phyloP scores from a whole-genome alignment of 2,329 filamentous ascomycete species.

The Penicillium digitatum region DNA sequence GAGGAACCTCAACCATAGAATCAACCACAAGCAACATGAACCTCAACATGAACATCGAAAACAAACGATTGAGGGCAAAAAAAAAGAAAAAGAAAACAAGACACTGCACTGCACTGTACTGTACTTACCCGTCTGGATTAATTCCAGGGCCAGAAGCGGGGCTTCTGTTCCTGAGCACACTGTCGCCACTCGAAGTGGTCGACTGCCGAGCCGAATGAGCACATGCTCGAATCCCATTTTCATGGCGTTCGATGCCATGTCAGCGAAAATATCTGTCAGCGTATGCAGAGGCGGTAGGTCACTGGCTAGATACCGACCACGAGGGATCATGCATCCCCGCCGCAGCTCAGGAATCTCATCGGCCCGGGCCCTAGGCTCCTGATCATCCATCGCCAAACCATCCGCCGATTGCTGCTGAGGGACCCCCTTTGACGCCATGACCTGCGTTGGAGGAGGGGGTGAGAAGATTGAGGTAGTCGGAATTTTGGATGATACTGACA shows the following conservation, averaged over 20 bases:
- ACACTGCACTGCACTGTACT: constrained; percentile 2
- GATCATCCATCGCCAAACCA: not conserved
- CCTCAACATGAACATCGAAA: not conserved
- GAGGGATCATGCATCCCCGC: constrained; percentile 4
- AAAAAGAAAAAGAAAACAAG: not conserved
- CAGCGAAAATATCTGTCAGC: constrained; percentile 30
- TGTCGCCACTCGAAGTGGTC: constrained; percentile 58
- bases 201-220: constrained; percentile 32
- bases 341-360: constrained; percentile 23
- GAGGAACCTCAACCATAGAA: not conserved
- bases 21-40: not conserved
- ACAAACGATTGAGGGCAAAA: not conserved
- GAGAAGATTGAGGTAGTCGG: not conserved
- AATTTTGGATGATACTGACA: not conserved
- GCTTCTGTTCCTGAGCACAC: constrained; percentile 77
- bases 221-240: constrained; percentile 45
- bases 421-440: not conserved
- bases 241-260: constrained; percentile 25
- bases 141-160: constrained; percentile 62
- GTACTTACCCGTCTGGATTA: constrained; percentile 49
- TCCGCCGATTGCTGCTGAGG: not conserved
- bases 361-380: constrained; percentile 1
- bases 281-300: constrained; percentile 26
- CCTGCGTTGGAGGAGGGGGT: not conserved
- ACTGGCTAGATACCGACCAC: constrained; percentile 16